Conservation (phyloP, 1,284 basidiomycete species). For the Ustilago loliicola region DNA sequence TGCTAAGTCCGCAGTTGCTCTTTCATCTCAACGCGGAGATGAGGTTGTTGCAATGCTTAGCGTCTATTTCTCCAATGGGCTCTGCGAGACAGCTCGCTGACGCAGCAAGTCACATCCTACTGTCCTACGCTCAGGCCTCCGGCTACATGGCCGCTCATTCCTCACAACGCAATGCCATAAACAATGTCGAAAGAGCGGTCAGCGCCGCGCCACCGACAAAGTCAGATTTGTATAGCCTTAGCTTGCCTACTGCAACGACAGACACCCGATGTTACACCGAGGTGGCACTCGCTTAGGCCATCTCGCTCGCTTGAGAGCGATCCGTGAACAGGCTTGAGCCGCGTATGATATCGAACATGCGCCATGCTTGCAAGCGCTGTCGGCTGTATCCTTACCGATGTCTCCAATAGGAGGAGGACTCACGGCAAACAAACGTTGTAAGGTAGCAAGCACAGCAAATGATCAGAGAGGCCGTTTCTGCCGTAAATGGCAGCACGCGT, state of each 20-base stretch:
- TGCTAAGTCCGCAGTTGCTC: neutral
- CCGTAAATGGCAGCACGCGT: slow-evolving; percentile 7
- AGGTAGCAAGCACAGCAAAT: neutral
- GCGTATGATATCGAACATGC: too few relatives aligned
- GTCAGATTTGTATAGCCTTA: slow-evolving; percentile 6
- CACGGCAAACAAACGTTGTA: neutral
- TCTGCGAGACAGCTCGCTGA: neutral
- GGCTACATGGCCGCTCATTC: neutral
- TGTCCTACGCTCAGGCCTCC: neutral
- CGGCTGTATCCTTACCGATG: neutral
- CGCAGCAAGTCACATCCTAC: too few relatives aligned
- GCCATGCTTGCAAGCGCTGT: neutral
- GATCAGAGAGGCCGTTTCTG: neutral
- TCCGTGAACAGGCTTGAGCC: neutral
- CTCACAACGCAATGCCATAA: neutral
- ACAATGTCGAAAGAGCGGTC: neutral
- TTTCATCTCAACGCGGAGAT: neutral
- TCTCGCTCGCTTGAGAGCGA: neutral
- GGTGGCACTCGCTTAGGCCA: slow-evolving; percentile 2
- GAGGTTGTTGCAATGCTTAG: neutral
- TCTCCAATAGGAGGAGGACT: neutral
- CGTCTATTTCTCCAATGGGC: neutral
- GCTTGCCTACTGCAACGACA: slow-evolving; percentile 4
- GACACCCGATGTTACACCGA: slow-evolving; percentile 34
- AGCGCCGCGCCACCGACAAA: neutral